Evolutionary conservation across 1,284 basidiomycete genomes (phyloP), one percentile per base, ranked within the genome.

Genomic region (Kwoniella shivajii): DNA sequence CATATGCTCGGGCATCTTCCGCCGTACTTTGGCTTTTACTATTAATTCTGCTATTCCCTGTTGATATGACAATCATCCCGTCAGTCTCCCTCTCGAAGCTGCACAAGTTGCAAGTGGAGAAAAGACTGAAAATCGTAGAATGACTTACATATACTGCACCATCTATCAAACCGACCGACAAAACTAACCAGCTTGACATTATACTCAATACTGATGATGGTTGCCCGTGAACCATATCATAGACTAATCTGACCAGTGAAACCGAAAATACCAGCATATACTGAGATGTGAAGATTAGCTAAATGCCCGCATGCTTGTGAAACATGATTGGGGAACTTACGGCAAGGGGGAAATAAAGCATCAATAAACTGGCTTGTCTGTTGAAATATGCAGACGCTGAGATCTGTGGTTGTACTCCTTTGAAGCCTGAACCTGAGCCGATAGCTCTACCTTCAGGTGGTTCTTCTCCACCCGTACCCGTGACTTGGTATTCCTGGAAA

Each of bases 311-410:
- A 26, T 24, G 18, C 18, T 30, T 13, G 50, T n/a, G 3, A 11
- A 9, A 33, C 20, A 18, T n/a, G n/a, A n/a, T n/a, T n/a, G n/a
- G 22, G n/a, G 6, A 0, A 73, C 72, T 72, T 60, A 73, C 72
- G 10, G 75, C 72, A 18, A 77, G 56, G 9, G 75, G 75, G 57
- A 75, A 74, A 51, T 74, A 77, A 42, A 77, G 59, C 74, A 77
- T 77, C 50, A 77, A 62, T 41, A 77, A 56, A 52, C 69, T 71
- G 14, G 75, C 75, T 60, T 77, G 75, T 27, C 74, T 59, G 50
- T 77, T 77, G 55, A 75, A 73, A 50, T 77, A 77, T 20, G 67
- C 64, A 42, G 74, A 52, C 9, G 74, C 74, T 7, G 68, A 71
- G 45, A 72, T 63, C 43, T 65, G 60, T 11, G 48, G 41, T 24